Evolutionary conservation across 495 filamentous ascomycete species (phyloP), one percentile per base, ranked within the genome.

Genomic region (Trichoderma orchidacearum): DNA sequence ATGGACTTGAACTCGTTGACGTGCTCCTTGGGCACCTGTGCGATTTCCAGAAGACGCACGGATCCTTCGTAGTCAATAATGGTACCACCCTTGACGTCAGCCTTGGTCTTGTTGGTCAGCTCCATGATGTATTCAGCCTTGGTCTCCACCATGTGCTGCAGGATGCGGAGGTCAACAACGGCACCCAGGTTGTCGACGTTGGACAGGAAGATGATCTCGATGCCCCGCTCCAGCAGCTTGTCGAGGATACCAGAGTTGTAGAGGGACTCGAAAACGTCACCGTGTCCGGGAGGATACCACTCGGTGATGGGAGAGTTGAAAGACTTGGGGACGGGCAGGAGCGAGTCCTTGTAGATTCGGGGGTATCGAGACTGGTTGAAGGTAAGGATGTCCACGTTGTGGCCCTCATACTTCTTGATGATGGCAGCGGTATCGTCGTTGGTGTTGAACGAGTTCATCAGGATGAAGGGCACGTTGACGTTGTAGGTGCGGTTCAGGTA

Each of bases 391-490:
- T 97, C 92, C 64, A 99, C 92, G 66, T 95, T 95, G 82, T 99
- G 94, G 61, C 93, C 94, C 76, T 99, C 92, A 76, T 99, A 99
- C 78, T 99, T 99, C 85, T 97, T 97, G 77, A 99, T 99, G 75
- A 99, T 99, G 70, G 88, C 93, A 62, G 89, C 86, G 58, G 93
- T 99, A 69, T 99, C 93, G 64, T 92, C 84, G 72, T 97, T 90
- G 68, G 93, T 99, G 81, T 99, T 99, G 86, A 99, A 99, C 56
- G 93, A 97, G 83, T 99, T 99, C 93, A 99, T 99, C 67, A 99
- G 83, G 61, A 99, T 86, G 75, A 99, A 96, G 38, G 93, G 93
- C 21, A 99, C 93, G 70, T 96, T 96, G 72, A 95, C 89, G 63
- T 86, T 83, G 77, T 95, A 97, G 45, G 87, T 96, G 67, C 90